A percentile compares a stretch with the other conserved stretches of the same genome.
Conservation (phyloP, 2,329 filamentous ascomycete genomes). For the Aspergillus ochraceus region DNA sequence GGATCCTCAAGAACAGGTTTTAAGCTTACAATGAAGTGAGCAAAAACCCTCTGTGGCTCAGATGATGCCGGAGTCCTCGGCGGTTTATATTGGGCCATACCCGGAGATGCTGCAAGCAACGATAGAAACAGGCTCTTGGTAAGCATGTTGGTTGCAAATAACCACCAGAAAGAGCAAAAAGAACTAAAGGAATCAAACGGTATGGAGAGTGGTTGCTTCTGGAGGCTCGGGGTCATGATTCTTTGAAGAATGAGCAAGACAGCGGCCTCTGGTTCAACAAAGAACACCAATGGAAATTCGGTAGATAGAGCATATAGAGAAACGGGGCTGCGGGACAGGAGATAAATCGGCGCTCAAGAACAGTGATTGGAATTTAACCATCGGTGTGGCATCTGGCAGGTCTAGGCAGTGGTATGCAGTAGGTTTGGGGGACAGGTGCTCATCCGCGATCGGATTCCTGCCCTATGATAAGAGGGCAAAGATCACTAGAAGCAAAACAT, state of each 20-base stretch:
- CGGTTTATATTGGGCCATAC: constrained; percentile 7
- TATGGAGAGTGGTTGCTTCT: neutral
- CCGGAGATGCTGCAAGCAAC: neutral
- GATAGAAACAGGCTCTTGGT: neutral
- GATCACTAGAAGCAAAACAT: neutral
- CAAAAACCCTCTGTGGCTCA: constrained; percentile 31
- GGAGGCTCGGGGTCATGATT: neutral
- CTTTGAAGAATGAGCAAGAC: neutral
- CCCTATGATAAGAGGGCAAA: neutral
- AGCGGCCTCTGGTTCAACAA: neutral
- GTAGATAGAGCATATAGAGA: neutral
- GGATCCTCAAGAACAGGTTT: neutral
- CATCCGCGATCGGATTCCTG: neutral
- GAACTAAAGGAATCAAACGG: neutral
- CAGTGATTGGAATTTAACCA: neutral
- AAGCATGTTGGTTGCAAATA: neutral
- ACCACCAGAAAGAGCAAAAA: neutral
- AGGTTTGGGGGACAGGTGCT: neutral
- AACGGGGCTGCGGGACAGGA: too few species aligned
- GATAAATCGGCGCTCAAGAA: too few species aligned
- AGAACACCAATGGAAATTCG: neutral
- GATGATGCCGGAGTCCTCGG: constrained; percentile 3
- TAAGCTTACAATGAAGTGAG: constrained; percentile 35
- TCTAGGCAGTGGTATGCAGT: neutral
- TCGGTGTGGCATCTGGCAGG: neutral